These are phyloP conservation scores for Sugiyamaella pinicola DNA, from an alignment of 1,139 yeast species.

Conservation along the genomic window DNA sequence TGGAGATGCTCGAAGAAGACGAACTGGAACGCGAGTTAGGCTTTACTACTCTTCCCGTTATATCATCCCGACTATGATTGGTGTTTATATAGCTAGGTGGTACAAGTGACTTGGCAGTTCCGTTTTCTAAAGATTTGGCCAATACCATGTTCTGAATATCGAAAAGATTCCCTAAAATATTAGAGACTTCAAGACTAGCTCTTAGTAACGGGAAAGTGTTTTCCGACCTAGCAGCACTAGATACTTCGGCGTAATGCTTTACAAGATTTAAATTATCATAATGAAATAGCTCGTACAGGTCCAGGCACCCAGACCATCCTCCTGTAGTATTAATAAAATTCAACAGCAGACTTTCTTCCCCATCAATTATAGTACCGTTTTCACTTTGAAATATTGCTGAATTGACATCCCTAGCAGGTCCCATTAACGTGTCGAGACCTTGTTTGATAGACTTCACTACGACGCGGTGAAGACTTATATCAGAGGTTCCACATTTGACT, in stretches of 20 bases:
- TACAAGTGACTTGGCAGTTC: slow-evolving; percentile 30
- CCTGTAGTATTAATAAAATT: slow-evolving; percentile 33
- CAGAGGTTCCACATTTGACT: slow-evolving; percentile 24
- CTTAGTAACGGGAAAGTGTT: slow-evolving; percentile 44
- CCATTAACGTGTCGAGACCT: slow-evolving; percentile 33
- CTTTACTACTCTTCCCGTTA: background rate
- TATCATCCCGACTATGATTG: background rate
- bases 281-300: slow-evolving; percentile 37
- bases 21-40: background rate
- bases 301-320: slow-evolving; percentile 40
- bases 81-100: slow-evolving; percentile 32
- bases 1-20: background rate
- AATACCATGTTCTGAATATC: slow-evolving; percentile 32
- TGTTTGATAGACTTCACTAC: slow-evolving; percentile 25
- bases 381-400: background rate
- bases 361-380: slow-evolving; percentile 25
- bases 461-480: slow-evolving; percentile 22
- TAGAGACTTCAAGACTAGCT: slow-evolving; percentile 41
- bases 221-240: slow-evolving; percentile 34
- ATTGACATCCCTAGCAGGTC: slow-evolving; percentile 24
- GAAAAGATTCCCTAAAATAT: slow-evolving; percentile 42
- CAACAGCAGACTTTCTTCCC: slow-evolving; percentile 30
- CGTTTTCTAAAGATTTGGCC: slow-evolving; percentile 24
- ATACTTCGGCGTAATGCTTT: slow-evolving; percentile 38
- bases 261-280: slow-evolving; percentile 34